Conservation (phyloP, 768 basidiomycete species). For the Clitopilus passeckerianus region DNA sequence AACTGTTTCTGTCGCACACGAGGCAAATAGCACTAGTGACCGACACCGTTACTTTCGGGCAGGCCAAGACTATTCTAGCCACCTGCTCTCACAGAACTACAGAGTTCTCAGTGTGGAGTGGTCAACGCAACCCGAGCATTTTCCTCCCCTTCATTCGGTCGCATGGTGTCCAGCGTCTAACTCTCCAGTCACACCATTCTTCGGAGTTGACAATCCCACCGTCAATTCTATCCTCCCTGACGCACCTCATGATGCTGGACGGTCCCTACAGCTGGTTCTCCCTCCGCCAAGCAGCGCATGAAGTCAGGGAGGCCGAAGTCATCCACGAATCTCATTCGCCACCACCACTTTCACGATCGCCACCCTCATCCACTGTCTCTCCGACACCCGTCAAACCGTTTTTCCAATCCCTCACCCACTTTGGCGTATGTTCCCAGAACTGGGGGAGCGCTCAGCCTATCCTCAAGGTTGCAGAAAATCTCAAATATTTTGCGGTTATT, state of each 20-base stretch:
- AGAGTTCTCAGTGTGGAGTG: constrained; percentile 12
- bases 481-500: constrained; percentile 16
- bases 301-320: constrained; percentile 3
- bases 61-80: constrained; percentile 13
- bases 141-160: constrained; percentile 15
- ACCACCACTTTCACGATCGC: constrained; percentile 2
- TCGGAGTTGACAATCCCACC: constrained; percentile 17
- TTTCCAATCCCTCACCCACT: constrained; percentile 15
- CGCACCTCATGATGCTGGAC: constrained; percentile 20
- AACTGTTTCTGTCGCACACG: constrained; percentile 6
- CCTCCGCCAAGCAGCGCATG: constrained; percentile 11
- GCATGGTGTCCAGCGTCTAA: constrained; percentile 6
- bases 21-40: constrained; percentile 9
- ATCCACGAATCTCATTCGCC: neutral
- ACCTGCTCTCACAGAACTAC: constrained; percentile 10
- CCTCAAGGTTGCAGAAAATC: constrained; percentile 11
- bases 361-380: neutral
- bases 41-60: constrained; percentile 13
- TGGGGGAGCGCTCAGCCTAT: constrained; percentile 16
- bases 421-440: constrained; percentile 15
- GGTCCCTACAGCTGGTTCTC: constrained; percentile 16
- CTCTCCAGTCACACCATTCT: constrained; percentile 8
- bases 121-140: constrained; percentile 11
- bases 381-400: constrained; percentile 1
- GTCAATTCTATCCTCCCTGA: constrained; percentile 13